These are phyloP conservation scores for Vigna mungo DNA, from an alignment of 306 rosid genomes.

Conservation along the genomic window DNA sequence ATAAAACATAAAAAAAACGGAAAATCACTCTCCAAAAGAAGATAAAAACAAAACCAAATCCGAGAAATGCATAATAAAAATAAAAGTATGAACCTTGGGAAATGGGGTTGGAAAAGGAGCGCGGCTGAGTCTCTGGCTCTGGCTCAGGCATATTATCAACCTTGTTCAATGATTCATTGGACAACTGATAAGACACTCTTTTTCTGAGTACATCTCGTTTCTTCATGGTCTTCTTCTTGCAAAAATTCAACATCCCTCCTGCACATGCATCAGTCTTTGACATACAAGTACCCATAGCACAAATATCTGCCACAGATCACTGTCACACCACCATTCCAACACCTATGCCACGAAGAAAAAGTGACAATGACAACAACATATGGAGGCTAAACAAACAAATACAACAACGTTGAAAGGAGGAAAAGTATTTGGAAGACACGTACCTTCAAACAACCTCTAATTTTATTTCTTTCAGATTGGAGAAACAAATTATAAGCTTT, in stretches of 20 bases:
- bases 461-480: background rate
- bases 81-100: conserved; percentile 56
- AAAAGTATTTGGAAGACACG: background rate
- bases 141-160: conserved; percentile 40
- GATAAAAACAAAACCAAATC: background rate
- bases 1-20: conserved; percentile 13
- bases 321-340: conserved; percentile 26
- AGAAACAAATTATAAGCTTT: background rate
- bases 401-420: background rate
- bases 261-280: conserved; percentile 63
- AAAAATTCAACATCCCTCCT: conserved; percentile 52
- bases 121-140: conserved; percentile 35
- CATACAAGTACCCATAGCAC: conserved; percentile 75
- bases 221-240: conserved; percentile 48
- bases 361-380: background rate
- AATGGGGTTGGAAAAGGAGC: conserved; percentile 57
- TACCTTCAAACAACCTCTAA: conserved; percentile 35
- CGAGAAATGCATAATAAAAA: background rate
- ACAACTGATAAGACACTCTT: conserved; percentile 53
- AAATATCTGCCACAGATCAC: conserved; percentile 41
- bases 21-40: conserved; percentile 30
- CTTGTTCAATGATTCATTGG: conserved; percentile 60
- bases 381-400: conserved; percentile 5
- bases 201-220: conserved; percentile 49
- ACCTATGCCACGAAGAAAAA: conserved; percentile 17